Conservation (phyloP, 2,329 filamentous ascomycete genomes). For the Hirsutella minnesotensis region DNA sequence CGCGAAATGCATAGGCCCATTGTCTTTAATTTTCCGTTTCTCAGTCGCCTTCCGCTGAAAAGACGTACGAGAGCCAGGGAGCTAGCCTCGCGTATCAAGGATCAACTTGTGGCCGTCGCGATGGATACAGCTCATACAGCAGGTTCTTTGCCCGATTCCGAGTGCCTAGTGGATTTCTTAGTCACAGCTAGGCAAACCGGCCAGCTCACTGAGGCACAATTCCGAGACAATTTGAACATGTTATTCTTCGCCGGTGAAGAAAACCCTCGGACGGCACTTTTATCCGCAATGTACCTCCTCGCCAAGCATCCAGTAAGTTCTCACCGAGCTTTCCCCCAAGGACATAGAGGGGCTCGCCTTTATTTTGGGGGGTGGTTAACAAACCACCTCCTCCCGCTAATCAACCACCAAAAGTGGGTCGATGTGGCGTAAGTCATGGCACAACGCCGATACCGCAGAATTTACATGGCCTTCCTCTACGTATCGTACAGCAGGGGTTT, state of each 20-base stretch:
- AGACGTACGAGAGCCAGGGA: conserved; percentile 13
- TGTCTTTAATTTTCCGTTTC: conserved; percentile 21
- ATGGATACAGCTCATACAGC: too few relatives aligned
- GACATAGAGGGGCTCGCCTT: too few relatives aligned
- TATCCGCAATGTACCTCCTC: conserved; percentile 23
- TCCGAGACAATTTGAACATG: conserved; percentile 27
- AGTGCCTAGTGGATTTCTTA: conserved; percentile 1
- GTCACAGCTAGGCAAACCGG: conserved; percentile 11
- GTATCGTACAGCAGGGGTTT: too few relatives aligned
- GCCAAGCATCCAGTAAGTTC: conserved; percentile 16
- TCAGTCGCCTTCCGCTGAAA: conserved; percentile 15
- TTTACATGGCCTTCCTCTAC: too few relatives aligned
- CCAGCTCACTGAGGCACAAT: conserved; percentile 20
- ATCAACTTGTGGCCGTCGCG: conserved; percentile 11
- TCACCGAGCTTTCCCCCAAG: too few relatives aligned
- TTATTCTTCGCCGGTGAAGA: conserved; percentile 28
- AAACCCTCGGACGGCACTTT: conserved; percentile 25
- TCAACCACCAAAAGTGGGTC: too few relatives aligned
- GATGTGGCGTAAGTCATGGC: too few relatives aligned
- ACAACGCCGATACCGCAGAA: too few relatives aligned
- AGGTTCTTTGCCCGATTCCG: conserved; percentile 8
- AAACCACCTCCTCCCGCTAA: too few relatives aligned
- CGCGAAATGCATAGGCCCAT: conserved; percentile 21
- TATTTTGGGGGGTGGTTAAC: too few relatives aligned
- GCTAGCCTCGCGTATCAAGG: conserved; percentile 13